A percentile compares a stretch with the other conserved stretches of the same genome.
Conservation (phyloP, 345 rosid species). For the Lumnitzera racemosa region DNA sequence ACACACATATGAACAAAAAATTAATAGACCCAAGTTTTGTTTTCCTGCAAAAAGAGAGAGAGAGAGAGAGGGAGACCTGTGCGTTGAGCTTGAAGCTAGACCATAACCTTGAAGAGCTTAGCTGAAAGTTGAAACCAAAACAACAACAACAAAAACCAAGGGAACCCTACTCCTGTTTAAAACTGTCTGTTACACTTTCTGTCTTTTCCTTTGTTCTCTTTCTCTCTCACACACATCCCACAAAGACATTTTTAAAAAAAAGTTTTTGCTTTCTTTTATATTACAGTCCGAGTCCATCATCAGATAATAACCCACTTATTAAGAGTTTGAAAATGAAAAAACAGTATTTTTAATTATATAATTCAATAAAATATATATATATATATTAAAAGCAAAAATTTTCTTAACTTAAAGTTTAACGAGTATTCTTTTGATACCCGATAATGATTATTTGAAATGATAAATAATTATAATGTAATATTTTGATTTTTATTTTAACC, state of each 20-base stretch:
- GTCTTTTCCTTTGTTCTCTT: constrained; percentile 56
- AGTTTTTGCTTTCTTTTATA: constrained; percentile 19
- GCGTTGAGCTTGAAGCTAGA: neutral
- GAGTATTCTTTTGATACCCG: too few relatives aligned
- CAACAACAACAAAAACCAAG: constrained; percentile 16
- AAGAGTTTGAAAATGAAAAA: too few relatives aligned
- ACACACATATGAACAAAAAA: constrained; percentile 41
- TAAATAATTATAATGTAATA: constrained; percentile 7
- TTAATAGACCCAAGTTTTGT: constrained; percentile 11
- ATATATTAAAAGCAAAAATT: too few relatives aligned
- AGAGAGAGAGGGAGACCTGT: constrained; percentile 33
- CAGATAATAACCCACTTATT: too few relatives aligned
- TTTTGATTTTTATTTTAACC: constrained; percentile 12
- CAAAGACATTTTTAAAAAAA: constrained; percentile 7
- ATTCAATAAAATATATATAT: too few relatives aligned
- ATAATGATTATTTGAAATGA: too few relatives aligned
- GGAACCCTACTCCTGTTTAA: constrained; percentile 33
- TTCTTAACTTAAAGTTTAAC: too few relatives aligned
- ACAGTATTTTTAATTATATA: too few relatives aligned
- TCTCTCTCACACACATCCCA: constrained; percentile 10
- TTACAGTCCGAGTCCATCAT: too few relatives aligned
- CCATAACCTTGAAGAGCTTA: neutral
- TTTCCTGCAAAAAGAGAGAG: constrained; percentile 21
- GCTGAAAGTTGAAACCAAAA: constrained; percentile 17
- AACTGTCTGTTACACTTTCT: constrained; percentile 61